phyloP scores from a whole-genome alignment of 108 stramenopile genomes.

The Seminavis robusta region DNA sequence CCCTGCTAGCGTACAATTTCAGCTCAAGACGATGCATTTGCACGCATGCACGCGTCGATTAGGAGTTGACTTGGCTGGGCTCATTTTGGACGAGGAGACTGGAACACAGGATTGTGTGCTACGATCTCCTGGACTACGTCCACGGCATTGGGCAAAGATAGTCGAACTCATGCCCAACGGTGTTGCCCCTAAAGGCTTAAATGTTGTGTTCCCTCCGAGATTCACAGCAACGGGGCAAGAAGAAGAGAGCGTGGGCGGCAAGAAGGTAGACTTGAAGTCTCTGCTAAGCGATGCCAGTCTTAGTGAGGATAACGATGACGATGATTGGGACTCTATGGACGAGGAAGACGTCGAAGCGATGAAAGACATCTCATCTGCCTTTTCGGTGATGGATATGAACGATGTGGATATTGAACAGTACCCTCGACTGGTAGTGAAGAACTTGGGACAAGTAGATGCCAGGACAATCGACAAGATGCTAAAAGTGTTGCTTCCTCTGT shows the following conservation, averaged over 20 bases:
- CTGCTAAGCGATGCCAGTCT: conserved; percentile 31
- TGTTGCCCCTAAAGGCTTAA: conserved; percentile 58
- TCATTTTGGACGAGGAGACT: conserved; percentile 34
- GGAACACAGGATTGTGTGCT: conserved; percentile 59
- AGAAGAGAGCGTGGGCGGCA: conserved; percentile 59
- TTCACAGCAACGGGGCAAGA: conserved; percentile 59
- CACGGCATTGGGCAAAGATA: conserved; percentile 78
- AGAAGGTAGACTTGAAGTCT: conserved; percentile 53
- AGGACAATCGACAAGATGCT: conserved; percentile 61
- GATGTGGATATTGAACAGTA: conserved; percentile 70
- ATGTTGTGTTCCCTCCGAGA: conserved; percentile 71
- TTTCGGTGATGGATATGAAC: conserved; percentile 50
- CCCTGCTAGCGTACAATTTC: conserved; percentile 57
- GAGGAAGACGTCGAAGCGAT: conserved; percentile 85
- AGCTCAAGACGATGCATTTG: conserved; percentile 79
- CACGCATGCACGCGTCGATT: conserved; percentile 78
- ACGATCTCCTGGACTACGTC: conserved; percentile 78
- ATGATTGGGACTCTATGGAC: conserved; percentile 83
- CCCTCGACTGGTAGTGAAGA: conserved; percentile 66
- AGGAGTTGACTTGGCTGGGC: conserved; percentile 79
- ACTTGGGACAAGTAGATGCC: conserved; percentile 31
- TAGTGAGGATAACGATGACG: conserved; percentile 59
- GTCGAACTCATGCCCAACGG: conserved; percentile 51
- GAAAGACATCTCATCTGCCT: conserved; percentile 79
- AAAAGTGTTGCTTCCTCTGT: conserved; percentile 67